Base-by-base conservation (phyloP, 306 rosid species). In the Medicago ruthenica region DNA sequence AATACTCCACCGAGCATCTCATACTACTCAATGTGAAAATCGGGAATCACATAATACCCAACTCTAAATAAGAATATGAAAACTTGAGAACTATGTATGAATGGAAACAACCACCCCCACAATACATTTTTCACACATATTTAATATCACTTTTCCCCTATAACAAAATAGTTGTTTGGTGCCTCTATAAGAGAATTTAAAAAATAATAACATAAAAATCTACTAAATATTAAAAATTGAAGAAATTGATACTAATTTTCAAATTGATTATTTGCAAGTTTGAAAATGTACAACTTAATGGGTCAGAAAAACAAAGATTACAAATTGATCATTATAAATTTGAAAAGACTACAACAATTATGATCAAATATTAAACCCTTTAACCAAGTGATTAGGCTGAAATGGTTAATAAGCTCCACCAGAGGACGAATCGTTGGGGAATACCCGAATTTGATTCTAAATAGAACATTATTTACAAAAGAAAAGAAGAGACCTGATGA, bases 401-500 rank as follows among this genome's bases (percentile, higher is more conserved):
- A 24, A 24, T 2, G 1, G 27, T 24, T 24, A 24, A 24, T 2
- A 24, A 24, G 27, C 27, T 27, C 31, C n/a, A n/a, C n/a, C n/a
- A n/a, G n/a, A n/a, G n/a, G n/a, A n/a, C n/a, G 27, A 24, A 24
- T 24, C 27, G 3, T 24, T 24, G 3, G 27, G 27, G 27, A 24
- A 3, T 24, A 24, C 27, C 1, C 31, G 31, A 27, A 27, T 27
- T 27, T 4, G 4, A 27, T 3, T 27, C 31, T 27, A 4, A 27
- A 27, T 27, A 27, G 4, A 27, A 27, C 31, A 27, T 27, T 27
- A 3, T 27, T 27, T 27, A 58, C 13, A 1, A 31, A 13, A 65
- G 12, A 27, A 27, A 67, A 61, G 15, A 15, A 16, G 2, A 22
- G 71, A 90, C 97, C 98, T 92, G 88, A 2, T 85, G 91, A 66